Conservation (phyloP, 495 filamentous ascomycete genomes). For the Pseudotulostoma volvatum region DNA sequence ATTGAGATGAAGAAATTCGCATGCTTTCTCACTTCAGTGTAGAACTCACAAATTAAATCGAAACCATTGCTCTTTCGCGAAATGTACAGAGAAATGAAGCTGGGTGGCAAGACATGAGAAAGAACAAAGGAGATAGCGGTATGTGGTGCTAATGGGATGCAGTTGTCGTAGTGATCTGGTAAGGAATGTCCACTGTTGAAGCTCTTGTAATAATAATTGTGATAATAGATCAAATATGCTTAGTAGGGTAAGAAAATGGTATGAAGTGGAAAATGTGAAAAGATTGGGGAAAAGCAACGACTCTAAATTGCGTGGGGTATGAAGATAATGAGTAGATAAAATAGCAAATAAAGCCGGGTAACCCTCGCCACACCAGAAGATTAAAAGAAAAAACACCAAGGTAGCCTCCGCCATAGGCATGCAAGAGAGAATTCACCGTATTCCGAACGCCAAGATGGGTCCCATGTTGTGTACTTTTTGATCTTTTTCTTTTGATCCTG, state of each 20-base stretch:
- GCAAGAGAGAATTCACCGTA: neutral
- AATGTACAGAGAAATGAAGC: neutral
- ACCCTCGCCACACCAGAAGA: no score
- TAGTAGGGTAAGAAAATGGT: slow-evolving; percentile 3
- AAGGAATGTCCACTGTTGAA: no score
- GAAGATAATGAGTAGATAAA: slow-evolving; percentile 1
- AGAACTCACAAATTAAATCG: neutral
- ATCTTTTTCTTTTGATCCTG: neutral
- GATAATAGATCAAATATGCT: neutral
- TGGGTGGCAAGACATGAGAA: neutral
- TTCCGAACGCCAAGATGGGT: neutral
- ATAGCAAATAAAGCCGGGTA: no score
- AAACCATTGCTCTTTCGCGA: neutral
- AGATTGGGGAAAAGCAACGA: slow-evolving; percentile 4
- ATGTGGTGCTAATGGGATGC: neutral
- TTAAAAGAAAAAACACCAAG: neutral
- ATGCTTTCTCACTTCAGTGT: neutral
- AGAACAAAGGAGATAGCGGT: neutral
- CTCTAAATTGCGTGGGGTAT: neutral
- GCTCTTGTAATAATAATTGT: no score
- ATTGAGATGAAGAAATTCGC: neutral
- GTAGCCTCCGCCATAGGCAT: neutral
- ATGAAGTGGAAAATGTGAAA: slow-evolving; percentile 2
- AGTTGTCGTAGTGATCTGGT: no score
- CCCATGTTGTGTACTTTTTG: neutral